Conservation (phyloP, 345 rosid species). For the Rhizophora mangle region DNA sequence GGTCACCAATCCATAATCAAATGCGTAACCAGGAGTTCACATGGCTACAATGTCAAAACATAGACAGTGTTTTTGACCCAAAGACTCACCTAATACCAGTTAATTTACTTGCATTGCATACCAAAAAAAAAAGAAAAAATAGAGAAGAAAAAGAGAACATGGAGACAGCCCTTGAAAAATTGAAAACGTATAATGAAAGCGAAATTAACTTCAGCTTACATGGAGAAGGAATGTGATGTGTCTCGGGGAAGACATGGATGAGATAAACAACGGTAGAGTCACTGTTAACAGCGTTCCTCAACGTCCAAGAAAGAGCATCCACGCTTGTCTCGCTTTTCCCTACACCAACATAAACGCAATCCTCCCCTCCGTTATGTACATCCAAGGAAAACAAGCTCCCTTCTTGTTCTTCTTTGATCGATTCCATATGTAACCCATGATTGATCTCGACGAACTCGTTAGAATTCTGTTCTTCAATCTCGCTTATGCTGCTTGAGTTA, state of each 20-base stretch:
- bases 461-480: constrained; percentile 33
- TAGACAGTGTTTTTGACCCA: background rate
- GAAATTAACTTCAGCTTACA: constrained; percentile 28
- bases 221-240: constrained; percentile 61
- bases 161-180: background rate
- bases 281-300: constrained; percentile 36
- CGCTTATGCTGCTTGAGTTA: constrained; percentile 6
- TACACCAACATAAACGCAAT: constrained; percentile 64
- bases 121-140: background rate
- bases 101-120: background rate
- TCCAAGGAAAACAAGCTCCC: constrained; percentile 40
- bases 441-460: constrained; percentile 34
- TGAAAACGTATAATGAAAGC: background rate
- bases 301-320: constrained; percentile 77
- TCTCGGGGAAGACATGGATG: constrained; percentile 62
- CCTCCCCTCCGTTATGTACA: constrained; percentile 20
- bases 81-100: background rate
- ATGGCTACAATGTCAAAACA: background rate
- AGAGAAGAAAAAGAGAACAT: background rate
- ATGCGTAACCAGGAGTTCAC: background rate
- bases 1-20: too few species aligned
- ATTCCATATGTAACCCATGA: background rate
- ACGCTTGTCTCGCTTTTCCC: constrained; percentile 75
- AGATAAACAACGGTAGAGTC: constrained; percentile 43
- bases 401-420: constrained; percentile 33